Base-by-base conservation (phyloP, 116 monocot species). In the Dioscorea cayenensis region DNA sequence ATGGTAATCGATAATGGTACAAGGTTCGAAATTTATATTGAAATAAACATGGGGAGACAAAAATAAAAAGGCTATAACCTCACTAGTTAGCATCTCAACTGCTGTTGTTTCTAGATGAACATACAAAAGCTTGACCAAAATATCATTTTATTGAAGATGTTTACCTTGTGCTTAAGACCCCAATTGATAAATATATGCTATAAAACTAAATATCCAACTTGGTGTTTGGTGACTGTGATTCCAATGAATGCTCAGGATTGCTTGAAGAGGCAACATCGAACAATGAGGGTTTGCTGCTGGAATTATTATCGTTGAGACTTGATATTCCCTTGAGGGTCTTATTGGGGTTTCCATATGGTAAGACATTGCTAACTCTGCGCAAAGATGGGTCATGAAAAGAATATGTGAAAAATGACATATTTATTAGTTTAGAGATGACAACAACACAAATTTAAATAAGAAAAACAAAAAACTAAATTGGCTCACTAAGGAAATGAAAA, bases 191-290 rank as follows among this genome's bases (percentile, higher is more conserved):
- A 43, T 8, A 43, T 10, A 25, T 43, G 43, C 6, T 43, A 21
- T 22, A 62, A 7, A 6, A 23, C 21, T 72, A 78, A 17, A 78
- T 73, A 68, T 71, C 71, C 65, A 77, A 67, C 18, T 73, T 63
- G 6, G 73, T 73, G 49, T 36, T 73, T 11, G 36, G 72, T 12
- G 49, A 68, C 38, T 63, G 73, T 14, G 49, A 62, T n/a, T 32
- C 21, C 63, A 36, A 72, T n/a, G 68, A 61, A 14, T 51, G 20
- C 23, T 67, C 63, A 32, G 36, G 10, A 14, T 68, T 63, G 62
- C 68, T 73, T 63, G 78, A 63, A 51, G 51, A 35, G 51, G 28
- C 27, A 14, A 68, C 17, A 3, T 72, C 62, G 16, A 68, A 16
- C 22, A 20, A 48, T 32, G 63, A 73, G 10, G 48, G 17, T 23